These are phyloP conservation scores for Domatiomyces globalis DNA, from an alignment of 2,329 filamentous ascomycete genomes.

Conservation along the genomic window DNA sequence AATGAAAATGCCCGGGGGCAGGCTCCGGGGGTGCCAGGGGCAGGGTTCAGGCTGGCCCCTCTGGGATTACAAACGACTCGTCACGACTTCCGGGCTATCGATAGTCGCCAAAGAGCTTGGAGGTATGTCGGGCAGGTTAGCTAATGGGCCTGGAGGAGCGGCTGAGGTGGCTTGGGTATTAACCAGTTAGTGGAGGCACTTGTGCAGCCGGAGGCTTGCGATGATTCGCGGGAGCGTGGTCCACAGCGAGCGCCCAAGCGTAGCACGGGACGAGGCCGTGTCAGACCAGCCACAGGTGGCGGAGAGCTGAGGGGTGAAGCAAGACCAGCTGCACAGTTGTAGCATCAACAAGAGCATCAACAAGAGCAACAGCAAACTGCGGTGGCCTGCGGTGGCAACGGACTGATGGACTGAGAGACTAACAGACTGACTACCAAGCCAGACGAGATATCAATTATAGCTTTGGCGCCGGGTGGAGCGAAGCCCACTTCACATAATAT, in stretches of 20 bases:
- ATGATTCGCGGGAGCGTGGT: not conserved
- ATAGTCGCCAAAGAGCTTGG: not conserved
- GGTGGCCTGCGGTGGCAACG: not conserved
- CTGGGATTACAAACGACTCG: slow-evolving; percentile 5
- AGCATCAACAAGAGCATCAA: not conserved
- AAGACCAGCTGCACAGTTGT: not conserved
- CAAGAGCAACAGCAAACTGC: not conserved
- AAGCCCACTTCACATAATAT: not conserved
- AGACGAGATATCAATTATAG: not conserved
- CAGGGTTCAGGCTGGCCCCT: slow-evolving; percentile 15
- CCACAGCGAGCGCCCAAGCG: not conserved
- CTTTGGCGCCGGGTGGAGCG: not conserved
- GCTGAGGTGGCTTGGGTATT: no score
- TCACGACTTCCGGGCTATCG: not conserved
- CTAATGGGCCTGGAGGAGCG: not conserved
- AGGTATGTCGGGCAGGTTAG: not conserved
- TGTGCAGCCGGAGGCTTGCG: not conserved
- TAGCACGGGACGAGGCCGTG: not conserved
- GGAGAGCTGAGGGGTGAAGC: not conserved
- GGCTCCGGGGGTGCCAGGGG: not conserved
- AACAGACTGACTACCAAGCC: not conserved
- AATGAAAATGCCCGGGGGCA: not conserved
- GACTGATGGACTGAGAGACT: not conserved
- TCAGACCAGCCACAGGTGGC: not conserved
- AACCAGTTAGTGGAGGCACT: no score